Percentiles rank a stretch among this genome's conserved stretches.
These are phyloP conservation scores for Capsicum rhomboideum DNA, from an alignment of 257 asterid genomes.

Conservation along the genomic window DNA sequence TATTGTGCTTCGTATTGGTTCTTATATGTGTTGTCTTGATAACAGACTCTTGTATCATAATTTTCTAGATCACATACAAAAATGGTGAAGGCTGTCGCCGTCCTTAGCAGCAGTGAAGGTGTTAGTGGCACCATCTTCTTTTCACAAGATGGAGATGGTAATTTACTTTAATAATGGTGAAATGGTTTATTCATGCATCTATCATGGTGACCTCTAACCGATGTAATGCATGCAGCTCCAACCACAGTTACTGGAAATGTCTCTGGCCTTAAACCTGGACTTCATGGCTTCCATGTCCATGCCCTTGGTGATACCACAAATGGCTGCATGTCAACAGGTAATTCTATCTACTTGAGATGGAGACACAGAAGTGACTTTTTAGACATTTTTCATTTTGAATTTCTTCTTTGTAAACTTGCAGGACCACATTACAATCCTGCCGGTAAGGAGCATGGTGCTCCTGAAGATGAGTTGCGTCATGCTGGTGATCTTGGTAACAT, in stretches of 20 bases:
- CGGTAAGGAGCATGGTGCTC: conserved; percentile 87
- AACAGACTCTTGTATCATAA: background rate
- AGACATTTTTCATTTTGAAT: background rate
- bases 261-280: conserved; percentile 85
- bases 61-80: conserved; percentile 54
- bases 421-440: conserved; percentile 94
- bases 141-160: conserved; percentile 88
- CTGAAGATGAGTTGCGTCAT: conserved; percentile 84
- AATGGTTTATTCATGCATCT: background rate
- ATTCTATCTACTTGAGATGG: background rate
- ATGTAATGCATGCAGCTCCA: conserved; percentile 32
- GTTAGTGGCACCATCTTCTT: conserved; percentile 72
- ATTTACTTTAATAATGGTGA: background rate
- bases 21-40: background rate
- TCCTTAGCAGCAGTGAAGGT: conserved; percentile 87
- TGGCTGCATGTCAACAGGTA: conserved; percentile 99
- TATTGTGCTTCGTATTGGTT: background rate
- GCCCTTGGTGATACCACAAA: conserved; percentile 99
- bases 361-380: background rate
- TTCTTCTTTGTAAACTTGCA: conserved; percentile 16
- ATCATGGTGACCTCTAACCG: background rate
- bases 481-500: conserved; percentile 99
- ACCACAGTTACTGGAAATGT: conserved; percentile 76
- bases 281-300: conserved; percentile 93
- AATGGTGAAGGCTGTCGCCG: conserved; percentile 95